Evolutionary conservation across 2,329 filamentous ascomycete species (phyloP).

Genomic region (Whalleya microplaca): DNA sequence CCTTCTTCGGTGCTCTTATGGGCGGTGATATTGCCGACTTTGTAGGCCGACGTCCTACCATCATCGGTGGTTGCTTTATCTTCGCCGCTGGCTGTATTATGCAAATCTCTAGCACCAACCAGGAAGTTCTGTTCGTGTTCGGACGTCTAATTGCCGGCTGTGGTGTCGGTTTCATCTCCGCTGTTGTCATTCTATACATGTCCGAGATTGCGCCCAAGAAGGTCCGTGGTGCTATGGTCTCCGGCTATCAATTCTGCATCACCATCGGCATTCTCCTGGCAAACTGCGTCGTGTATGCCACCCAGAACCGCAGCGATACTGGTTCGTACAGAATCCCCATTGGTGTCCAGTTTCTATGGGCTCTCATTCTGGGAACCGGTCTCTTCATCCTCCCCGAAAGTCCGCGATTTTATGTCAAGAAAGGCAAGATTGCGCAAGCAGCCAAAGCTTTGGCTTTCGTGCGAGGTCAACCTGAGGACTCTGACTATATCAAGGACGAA

Average conservation of each 20-base stretch:
- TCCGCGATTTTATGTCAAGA: constrained; percentile 73
- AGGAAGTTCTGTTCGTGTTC: constrained; percentile 59
- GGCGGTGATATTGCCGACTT: constrained; percentile 69
- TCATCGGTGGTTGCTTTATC: constrained; percentile 62
- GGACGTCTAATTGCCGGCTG: constrained; percentile 67
- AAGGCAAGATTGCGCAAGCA: constrained; percentile 64
- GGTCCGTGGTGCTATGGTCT: constrained; percentile 72
- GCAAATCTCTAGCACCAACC: constrained; percentile 57
- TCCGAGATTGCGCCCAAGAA: constrained; percentile 62
- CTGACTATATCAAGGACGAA: constrained; percentile 69
- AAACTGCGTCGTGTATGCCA: constrained; percentile 69
- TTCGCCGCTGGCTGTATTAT: constrained; percentile 63
- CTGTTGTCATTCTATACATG: constrained; percentile 74
- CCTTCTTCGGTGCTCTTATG: constrained; percentile 67
- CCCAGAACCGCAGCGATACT: constrained; percentile 60
- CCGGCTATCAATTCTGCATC: constrained; percentile 78
- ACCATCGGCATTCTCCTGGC: constrained; percentile 74
- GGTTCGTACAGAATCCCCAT: constrained; percentile 74
- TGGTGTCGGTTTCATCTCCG: constrained; percentile 70
- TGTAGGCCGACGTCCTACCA: constrained; percentile 63
- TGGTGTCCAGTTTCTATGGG: constrained; percentile 64
- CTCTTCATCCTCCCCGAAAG: constrained; percentile 60
- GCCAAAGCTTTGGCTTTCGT: constrained; percentile 60
- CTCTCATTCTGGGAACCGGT: constrained; percentile 42
- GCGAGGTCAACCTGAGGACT: constrained; percentile 67